A percentile compares a stretch with the other conserved stretches of the same genome.
phyloP scores from a whole-genome alignment of 257 asterid species.

The Solanum bulbocastanum region DNA sequence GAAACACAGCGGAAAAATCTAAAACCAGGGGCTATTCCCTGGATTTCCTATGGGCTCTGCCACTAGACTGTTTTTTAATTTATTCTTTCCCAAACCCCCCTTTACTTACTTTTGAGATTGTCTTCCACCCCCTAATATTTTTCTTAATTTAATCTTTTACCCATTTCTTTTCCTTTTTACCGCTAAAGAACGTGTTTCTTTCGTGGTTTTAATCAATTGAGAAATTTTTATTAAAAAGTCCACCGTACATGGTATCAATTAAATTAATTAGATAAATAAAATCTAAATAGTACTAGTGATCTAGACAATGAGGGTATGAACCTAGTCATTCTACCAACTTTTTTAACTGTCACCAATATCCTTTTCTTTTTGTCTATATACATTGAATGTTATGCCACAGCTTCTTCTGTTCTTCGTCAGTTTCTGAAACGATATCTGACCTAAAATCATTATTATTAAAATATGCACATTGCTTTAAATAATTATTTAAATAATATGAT shows the following conservation, averaged over 20 bases:
- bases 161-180: not conserved
- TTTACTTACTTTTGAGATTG: not conserved
- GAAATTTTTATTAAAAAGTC: not conserved
- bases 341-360: not conserved
- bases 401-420: not conserved
- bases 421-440: not conserved
- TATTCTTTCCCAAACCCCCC: not conserved
- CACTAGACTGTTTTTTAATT: not conserved
- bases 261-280: not conserved
- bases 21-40: conserved; percentile 4
- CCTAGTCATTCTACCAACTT: not conserved
- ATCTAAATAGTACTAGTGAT: not conserved
- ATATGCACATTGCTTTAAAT: not conserved
- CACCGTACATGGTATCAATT: not conserved
- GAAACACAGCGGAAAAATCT: not conserved
- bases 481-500: not conserved
- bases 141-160: not conserved
- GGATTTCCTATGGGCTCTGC: conserved; percentile 1
- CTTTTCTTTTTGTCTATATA: not conserved
- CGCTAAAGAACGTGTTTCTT: not conserved
- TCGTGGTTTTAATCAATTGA: not conserved
- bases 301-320: not conserved
- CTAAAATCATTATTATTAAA: not conserved
- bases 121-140: not conserved
- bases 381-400: not conserved